These are phyloP conservation scores for Hypoxylon sp. DNA, from an alignment of 2,329 filamentous ascomycete species.

Conservation along the genomic window DNA sequence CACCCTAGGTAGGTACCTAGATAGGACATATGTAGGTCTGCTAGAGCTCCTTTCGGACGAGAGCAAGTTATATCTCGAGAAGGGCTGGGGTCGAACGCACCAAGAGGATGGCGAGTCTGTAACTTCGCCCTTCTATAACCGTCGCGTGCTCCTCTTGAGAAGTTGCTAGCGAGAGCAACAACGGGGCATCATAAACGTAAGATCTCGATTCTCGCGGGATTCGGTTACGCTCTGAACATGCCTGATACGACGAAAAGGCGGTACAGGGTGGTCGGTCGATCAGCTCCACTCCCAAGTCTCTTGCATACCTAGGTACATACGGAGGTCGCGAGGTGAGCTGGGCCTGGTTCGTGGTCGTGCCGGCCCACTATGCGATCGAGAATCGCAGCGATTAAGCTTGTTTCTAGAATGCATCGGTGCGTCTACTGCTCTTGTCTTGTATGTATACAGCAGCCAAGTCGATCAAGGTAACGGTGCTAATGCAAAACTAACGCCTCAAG, in stretches of 20 bases:
- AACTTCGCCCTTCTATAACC: constrained; percentile 57
- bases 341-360: constrained; percentile 27
- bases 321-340: constrained; percentile 20
- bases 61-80: background rate
- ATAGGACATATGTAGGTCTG: background rate
- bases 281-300: constrained; percentile 36
- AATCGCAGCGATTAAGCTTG: constrained; percentile 26
- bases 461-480: constrained; percentile 32
- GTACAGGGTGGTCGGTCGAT: constrained; percentile 31
- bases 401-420: constrained; percentile 34
- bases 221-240: constrained; percentile 15
- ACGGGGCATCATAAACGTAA: background rate
- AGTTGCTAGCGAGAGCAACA: constrained; percentile 7
- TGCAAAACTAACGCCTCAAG: constrained; percentile 16
- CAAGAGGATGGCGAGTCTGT: constrained; percentile 65
- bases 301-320: too few relatives aligned
- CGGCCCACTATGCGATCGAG: constrained; percentile 26
- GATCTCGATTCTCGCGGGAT: background rate
- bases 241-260: constrained; percentile 37
- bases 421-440: constrained; percentile 25
- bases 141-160: constrained; percentile 60
- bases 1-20: too few relatives aligned
- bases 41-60: background rate
- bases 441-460: constrained; percentile 33
- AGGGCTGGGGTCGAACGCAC: constrained; percentile 48